Conservation (phyloP, 495 filamentous ascomycete species). For the Talaromyces adpressus region DNA sequence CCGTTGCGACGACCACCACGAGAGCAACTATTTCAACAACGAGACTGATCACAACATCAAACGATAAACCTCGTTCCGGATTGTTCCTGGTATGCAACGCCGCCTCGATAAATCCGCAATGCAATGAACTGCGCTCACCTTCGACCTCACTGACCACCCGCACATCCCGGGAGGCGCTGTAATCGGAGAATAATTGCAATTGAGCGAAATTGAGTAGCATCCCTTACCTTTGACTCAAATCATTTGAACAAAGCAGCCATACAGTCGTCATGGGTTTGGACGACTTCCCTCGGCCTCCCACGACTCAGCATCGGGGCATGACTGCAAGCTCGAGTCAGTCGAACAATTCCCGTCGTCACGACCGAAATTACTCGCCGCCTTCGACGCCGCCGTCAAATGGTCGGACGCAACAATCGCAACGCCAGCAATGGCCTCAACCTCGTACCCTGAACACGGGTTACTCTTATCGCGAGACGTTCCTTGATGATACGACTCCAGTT, state of each 20-base stretch:
- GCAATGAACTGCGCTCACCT: neutral
- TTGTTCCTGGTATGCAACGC: neutral
- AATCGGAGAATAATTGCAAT: neutral
- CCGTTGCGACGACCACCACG: neutral
- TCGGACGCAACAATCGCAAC: constrained; percentile 22
- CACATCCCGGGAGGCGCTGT: neutral
- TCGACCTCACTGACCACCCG: neutral
- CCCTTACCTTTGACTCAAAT: neutral
- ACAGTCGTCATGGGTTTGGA: neutral
- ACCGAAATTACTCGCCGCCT: constrained; percentile 30
- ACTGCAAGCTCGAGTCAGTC: constrained; percentile 2
- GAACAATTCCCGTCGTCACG: neutral
- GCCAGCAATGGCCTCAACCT: constrained; percentile 24
- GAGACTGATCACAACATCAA: neutral
- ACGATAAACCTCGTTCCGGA: neutral
- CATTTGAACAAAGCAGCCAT: neutral
- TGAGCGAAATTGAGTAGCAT: neutral
- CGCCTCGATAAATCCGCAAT: neutral
- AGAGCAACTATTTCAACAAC: neutral
- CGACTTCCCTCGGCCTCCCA: constrained; percentile 8
- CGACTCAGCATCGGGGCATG: neutral
- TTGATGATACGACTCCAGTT: constrained; percentile 38
- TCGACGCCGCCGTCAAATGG: constrained; percentile 37
- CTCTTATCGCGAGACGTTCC: constrained; percentile 42
- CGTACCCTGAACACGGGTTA: constrained; percentile 24